phyloP scores from a whole-genome alignment of 2,329 filamentous ascomycete genomes.

The Torrubiella hemipterigena region DNA sequence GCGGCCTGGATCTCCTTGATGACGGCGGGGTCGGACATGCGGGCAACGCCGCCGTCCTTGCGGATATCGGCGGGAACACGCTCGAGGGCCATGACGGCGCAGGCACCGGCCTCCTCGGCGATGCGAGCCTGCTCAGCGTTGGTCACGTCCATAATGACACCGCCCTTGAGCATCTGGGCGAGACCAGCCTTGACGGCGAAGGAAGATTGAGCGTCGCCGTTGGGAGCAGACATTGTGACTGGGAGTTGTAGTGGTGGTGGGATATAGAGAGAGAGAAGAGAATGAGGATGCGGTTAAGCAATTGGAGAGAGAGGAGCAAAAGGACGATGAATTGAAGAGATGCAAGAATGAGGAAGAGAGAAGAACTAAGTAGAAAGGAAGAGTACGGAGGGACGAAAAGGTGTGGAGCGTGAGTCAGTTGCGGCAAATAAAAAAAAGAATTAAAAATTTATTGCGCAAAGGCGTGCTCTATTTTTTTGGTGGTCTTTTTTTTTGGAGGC shows the following conservation, averaged over 20 bases:
- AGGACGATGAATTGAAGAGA: neutral
- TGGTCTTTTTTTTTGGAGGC: no score
- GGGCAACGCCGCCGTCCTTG: slow-evolving; percentile 79
- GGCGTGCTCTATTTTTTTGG: no score
- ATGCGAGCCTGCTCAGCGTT: slow-evolving; percentile 90
- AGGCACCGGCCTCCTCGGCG: slow-evolving; percentile 91
- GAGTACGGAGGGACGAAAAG: neutral
- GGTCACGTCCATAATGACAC: slow-evolving; percentile 98
- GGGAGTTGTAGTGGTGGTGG: slow-evolving; percentile 22
- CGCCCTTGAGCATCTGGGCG: slow-evolving; percentile 96
- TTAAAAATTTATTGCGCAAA: neutral
- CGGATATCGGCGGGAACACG: slow-evolving; percentile 95
- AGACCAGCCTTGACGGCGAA: slow-evolving; percentile 92
- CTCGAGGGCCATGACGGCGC: slow-evolving; percentile 97
- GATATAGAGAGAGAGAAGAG: slow-evolving; percentile 1
- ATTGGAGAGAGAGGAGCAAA: neutral
- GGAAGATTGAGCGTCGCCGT: slow-evolving; percentile 33
- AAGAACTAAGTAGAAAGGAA: neutral
- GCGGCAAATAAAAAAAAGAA: neutral
- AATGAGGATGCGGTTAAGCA: neutral
- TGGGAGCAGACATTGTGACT: slow-evolving; percentile 12
- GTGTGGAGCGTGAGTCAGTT: neutral
- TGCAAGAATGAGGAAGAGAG: neutral
- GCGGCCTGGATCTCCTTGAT: slow-evolving; percentile 92
- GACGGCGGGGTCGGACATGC: slow-evolving; percentile 92